Conservation (phyloP, 192 early-diverging fungal species). For the Coemansia sp. region DNA sequence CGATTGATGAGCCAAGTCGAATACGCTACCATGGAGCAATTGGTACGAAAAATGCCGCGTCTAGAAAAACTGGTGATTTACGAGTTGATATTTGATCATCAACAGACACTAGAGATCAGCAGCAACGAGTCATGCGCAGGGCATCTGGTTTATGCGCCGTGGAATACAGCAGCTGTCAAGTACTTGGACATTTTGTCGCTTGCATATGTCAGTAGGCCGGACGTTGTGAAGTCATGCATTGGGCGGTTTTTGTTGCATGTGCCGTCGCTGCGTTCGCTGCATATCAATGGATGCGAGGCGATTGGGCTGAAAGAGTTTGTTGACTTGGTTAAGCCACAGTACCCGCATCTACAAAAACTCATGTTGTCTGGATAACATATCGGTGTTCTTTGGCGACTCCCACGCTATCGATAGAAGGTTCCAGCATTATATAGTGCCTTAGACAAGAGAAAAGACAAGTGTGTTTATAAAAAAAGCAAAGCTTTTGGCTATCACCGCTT, state of each 20-base stretch:
- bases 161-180: not conserved
- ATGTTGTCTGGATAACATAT: not conserved
- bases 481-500: too few species aligned
- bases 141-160: not conserved
- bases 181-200: conserved; percentile 2
- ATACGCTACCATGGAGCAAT: not conserved
- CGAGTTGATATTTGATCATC: not conserved
- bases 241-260: conserved; percentile 1
- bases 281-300: not conserved
- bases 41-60: not conserved
- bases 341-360: not conserved
- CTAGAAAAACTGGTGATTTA: not conserved
- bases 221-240: not conserved
- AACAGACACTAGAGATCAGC: not conserved
- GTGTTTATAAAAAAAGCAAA: too few species aligned
- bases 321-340: not conserved
- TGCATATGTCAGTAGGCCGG: not conserved
- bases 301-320: not conserved
- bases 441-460: too few species aligned
- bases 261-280: not conserved
- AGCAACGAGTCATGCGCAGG: not conserved
- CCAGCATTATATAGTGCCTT: too few species aligned
- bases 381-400: not conserved
- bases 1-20: not conserved
- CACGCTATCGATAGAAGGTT: not conserved